A percentile compares a stretch with the other conserved stretches of the same genome.
Conservation (phyloP, 495 filamentous ascomycete genomes). For the Echria macrotheca region DNA sequence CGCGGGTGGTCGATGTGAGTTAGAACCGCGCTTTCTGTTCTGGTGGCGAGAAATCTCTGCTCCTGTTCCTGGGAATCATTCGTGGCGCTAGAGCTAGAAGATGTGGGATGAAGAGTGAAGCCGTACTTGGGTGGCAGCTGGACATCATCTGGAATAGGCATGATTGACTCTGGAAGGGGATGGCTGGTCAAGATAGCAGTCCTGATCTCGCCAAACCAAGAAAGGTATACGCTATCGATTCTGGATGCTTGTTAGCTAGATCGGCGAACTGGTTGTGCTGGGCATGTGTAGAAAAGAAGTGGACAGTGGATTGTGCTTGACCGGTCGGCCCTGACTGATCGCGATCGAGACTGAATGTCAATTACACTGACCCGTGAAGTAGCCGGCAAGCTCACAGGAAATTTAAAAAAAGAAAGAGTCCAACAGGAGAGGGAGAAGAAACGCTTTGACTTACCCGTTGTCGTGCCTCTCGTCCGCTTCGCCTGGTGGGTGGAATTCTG, state of each 20-base stretch:
- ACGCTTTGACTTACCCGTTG: conserved; percentile 83
- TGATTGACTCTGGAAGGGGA: conserved; percentile 60
- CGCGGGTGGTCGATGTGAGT: conserved; percentile 16
- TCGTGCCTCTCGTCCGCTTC: conserved; percentile 91
- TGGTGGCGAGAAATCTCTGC: conserved; percentile 11
- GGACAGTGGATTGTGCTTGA: too few relatives aligned
- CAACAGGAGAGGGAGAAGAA: too few relatives aligned
- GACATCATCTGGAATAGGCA: conserved; percentile 68
- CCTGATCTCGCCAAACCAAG: conserved; percentile 67
- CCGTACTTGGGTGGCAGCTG: conserved; percentile 76
- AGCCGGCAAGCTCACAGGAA: too few relatives aligned
- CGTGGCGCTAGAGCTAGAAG: too few relatives aligned
- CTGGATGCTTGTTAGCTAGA: conserved; percentile 15
- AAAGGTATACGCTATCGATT: conserved; percentile 73
- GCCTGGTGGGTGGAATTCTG: conserved; percentile 66
- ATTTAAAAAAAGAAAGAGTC: not conserved
- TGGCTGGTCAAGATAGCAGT: conserved; percentile 57
- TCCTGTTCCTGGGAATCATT: too few relatives aligned
- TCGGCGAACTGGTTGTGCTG: too few relatives aligned
- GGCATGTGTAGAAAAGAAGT: too few relatives aligned
- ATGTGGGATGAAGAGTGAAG: conserved; percentile 52
- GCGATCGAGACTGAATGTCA: too few relatives aligned
- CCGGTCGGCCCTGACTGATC: too few relatives aligned
- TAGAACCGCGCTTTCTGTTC: conserved; percentile 15
- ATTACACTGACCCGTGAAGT: too few relatives aligned